Evolutionary conservation across 1,139 yeast genomes (phyloP), one percentile per base, ranked within the genome.

Genomic region (Yamadazyma oceani): DNA sequence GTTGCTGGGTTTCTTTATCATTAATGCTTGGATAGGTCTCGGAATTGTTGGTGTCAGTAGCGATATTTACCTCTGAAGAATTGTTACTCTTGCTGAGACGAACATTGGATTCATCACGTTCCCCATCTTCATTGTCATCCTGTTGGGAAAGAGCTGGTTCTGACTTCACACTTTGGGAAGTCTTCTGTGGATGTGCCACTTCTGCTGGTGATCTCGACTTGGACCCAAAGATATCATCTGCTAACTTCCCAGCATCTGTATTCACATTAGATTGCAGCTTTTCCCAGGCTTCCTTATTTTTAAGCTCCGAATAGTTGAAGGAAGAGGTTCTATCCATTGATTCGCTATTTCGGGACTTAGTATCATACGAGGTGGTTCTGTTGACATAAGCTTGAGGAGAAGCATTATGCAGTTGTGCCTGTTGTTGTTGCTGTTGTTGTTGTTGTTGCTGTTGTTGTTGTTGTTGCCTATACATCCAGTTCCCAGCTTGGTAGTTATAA

Each of bases 251-350:
- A 1, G 75, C 69, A 37, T 60, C 56, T 27, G 43, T 48, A 30
- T 55, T 55, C 9, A 51, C 50, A n/a, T 42, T 45, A 1, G 51
- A 37, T 13, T 47, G 37, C 29, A 36, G 44, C n/a, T 32, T 49
- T 42, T 65, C 64, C 75, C 75, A 68, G 0, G 73, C 70, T 40
- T 69, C 74, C 34, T 60, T 62, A 36, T 48, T 54, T 24, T 59
- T 62, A 30, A 58, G 58, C 15, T 57, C 60, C 6, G 31, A 28
- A 27, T 27, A 27, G 16, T 10, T 16, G 16, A 25, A n/a, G 13
- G 12, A 14, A 2, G 27, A 10, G 11, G 34, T 13, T 23, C 25
- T 12, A 16, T 27, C 21, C 30, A 27, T 27, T 5, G 30, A 27
- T 14, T 27, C 21, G 11, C n/a, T 9, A 24, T 5, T 6, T 9